Conservation (phyloP, 352 stramenopile species). For the Phytophthora crassamura region DNA sequence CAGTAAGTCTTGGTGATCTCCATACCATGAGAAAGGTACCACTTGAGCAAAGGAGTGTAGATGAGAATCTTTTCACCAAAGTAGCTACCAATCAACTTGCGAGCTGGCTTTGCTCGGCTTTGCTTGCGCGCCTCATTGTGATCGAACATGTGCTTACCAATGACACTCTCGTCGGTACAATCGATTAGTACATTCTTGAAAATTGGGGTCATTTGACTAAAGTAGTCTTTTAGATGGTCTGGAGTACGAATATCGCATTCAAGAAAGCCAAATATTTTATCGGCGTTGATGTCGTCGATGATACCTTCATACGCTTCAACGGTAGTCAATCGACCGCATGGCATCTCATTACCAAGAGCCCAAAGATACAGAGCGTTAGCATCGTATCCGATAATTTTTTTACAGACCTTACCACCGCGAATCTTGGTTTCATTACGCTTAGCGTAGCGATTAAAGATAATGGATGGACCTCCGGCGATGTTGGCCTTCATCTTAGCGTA, state of each 20-base stretch:
- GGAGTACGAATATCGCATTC: too few relatives aligned
- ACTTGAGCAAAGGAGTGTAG: too few relatives aligned
- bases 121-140: conserved; percentile 16
- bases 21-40: too few relatives aligned
- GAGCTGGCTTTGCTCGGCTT: conserved; percentile 9
- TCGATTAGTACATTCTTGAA: conserved; percentile 17
- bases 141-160: conserved; percentile 43
- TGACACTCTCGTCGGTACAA: conserved; percentile 13
- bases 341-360: conserved; percentile 39
- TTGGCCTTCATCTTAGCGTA: conserved; percentile 13
- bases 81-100: conserved; percentile 41
- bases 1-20: too few relatives aligned
- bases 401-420: conserved; percentile 15
- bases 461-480: conserved; percentile 4
- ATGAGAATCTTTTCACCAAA: conserved; percentile 44
- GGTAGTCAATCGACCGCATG: conserved; percentile 28
- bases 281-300: conserved; percentile 29
- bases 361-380: conserved; percentile 22
- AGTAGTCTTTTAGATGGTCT: too few relatives aligned
- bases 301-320: conserved; percentile 1
- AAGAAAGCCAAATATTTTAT: conserved; percentile 44
- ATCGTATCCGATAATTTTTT: conserved; percentile 20
- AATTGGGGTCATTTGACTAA: too few relatives aligned
- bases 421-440: conserved; percentile 15
- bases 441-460: too few relatives aligned